Evolutionary conservation across 129 eudicot genomes (phyloP), one percentile per base, ranked within the genome.

Genomic region (Solidago caesia): DNA sequence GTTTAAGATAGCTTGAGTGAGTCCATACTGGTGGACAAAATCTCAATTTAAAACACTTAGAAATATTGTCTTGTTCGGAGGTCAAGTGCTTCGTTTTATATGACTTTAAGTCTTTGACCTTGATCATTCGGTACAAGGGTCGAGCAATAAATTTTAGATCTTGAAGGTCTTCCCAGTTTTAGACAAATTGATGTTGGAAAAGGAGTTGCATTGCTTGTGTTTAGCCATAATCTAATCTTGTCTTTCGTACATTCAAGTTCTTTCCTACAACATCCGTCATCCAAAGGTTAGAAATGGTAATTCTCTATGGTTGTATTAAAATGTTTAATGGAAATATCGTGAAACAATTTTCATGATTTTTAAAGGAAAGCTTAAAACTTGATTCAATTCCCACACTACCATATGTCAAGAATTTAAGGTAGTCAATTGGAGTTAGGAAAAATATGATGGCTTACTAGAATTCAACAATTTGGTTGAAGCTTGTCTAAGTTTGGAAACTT

Each of bases 101-200:
- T 46, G 67, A 70, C 39, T 33, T 33, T 33, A 33, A 33, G 39
- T 33, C 15, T 53, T 47, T 39, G 81, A 86, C 45, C 82, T 82
- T 58, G 82, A 13, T 66, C 89, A 11, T 75, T 85, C 7, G 59
- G 45, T 86, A 73, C 68, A 61, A 74, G 73, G 83, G 87, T n/a
- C 80, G 44, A 7, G 59, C n/a, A 16, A 73, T 82, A 79, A 4
- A 27, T 68, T 21, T 77, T 85, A 58, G 5, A 15, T 55, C 64
- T 85, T 43, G 9, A 48, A 29, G 74, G 72, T 72, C 82, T 86
- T 39, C 87, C 90, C 2, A 49, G 39, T 70, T 87, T 86, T 48
- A 68, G 44, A 16, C 79, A 80, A 63, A 41, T 82, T 21, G 70
- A 73, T 8, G 61, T 85, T 29, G 78, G 74, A 3, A 65, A 64